Percentiles rank a stretch among this genome's conserved stretches.
Conservation (phyloP, 208 protist species). For the Acanthamoeba divionensis region DNA sequence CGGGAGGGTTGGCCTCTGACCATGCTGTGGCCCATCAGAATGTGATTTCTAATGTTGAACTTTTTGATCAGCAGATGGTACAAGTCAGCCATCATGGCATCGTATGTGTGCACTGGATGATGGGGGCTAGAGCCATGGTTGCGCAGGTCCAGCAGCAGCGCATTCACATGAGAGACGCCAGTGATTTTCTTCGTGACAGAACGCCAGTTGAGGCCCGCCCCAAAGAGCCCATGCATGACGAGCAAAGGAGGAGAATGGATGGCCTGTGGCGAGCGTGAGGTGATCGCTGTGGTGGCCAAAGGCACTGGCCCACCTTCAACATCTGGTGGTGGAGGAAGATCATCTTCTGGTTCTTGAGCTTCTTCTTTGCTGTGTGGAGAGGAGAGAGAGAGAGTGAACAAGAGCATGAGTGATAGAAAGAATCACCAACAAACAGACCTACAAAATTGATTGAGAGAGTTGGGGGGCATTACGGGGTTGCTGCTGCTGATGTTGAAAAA, state of each 20-base stretch:
- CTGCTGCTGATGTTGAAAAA: too few species aligned
- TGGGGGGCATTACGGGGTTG: too few species aligned
- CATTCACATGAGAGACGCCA: neutral
- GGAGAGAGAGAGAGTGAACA: too few species aligned
- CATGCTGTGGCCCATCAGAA: slow-evolving; percentile 52
- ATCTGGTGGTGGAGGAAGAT: too few species aligned
- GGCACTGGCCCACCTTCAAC: too few species aligned
- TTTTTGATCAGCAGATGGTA: neutral
- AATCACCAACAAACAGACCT: too few species aligned
- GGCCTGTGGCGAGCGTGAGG: slow-evolving; percentile 10
- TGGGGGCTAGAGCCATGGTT: slow-evolving; percentile 48
- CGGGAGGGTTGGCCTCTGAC: neutral
- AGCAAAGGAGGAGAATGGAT: neutral
- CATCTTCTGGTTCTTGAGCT: too few species aligned
- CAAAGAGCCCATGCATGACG: slow-evolving; percentile 20
- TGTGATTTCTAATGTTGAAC: neutral
- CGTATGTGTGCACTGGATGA: neutral
- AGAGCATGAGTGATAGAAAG: too few species aligned
- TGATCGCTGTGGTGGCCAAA: neutral
- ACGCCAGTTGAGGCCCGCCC: slow-evolving; percentile 38
- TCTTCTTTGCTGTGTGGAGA: too few species aligned
- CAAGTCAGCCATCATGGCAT: slow-evolving; percentile 18
- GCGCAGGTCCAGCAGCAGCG: slow-evolving; percentile 19
- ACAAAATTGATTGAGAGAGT: too few species aligned
- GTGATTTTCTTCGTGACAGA: slow-evolving; percentile 36